Conservation (phyloP, 768 basidiomycete genomes). For the Xerocomellus dryophilus region DNA sequence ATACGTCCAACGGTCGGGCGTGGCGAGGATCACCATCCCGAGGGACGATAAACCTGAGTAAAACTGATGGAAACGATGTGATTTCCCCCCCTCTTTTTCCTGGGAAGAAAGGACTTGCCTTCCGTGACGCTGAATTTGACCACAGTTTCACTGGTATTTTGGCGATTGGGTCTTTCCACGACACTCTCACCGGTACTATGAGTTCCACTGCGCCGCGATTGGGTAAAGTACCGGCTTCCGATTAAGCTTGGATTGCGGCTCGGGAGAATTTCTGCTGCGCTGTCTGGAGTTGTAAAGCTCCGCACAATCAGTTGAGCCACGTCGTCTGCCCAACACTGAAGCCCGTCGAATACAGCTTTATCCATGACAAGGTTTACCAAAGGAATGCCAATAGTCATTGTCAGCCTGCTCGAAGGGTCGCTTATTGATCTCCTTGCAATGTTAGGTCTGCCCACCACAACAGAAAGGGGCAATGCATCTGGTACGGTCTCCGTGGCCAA, state of each 20-base stretch:
- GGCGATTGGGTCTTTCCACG: slow-evolving; percentile 22
- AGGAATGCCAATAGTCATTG: slow-evolving; percentile 47
- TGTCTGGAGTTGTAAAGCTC: slow-evolving; percentile 22
- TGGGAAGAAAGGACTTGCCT: slow-evolving; percentile 28
- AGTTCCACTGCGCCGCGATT: slow-evolving; percentile 37
- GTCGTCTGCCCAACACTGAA: slow-evolving; percentile 91
- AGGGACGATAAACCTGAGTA: slow-evolving; percentile 50
- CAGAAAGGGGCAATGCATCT: slow-evolving; percentile 20
- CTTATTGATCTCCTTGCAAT: not conserved
- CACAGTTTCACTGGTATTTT: slow-evolving; percentile 40
- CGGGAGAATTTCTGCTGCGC: slow-evolving; percentile 30
- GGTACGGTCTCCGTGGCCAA: slow-evolving; percentile 21
- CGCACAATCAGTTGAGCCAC: slow-evolving; percentile 66
- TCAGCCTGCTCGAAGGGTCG: slow-evolving; percentile 8
- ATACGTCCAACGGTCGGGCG: slow-evolving; percentile 52
- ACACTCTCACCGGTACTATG: slow-evolving; percentile 41
- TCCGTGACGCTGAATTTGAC: slow-evolving; percentile 50
- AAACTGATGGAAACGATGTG: slow-evolving; percentile 23
- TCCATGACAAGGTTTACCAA: slow-evolving; percentile 58
- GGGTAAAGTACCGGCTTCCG: slow-evolving; percentile 74
- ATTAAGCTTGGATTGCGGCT: slow-evolving; percentile 65
- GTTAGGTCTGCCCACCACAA: slow-evolving; percentile 18
- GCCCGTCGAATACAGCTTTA: slow-evolving; percentile 65
- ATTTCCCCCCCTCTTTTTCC: not conserved
- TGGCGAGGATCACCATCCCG: slow-evolving; percentile 32